These are phyloP conservation scores for Clonostachys solani DNA, from an alignment of 2,329 filamentous ascomycete species.

Conservation along the genomic window DNA sequence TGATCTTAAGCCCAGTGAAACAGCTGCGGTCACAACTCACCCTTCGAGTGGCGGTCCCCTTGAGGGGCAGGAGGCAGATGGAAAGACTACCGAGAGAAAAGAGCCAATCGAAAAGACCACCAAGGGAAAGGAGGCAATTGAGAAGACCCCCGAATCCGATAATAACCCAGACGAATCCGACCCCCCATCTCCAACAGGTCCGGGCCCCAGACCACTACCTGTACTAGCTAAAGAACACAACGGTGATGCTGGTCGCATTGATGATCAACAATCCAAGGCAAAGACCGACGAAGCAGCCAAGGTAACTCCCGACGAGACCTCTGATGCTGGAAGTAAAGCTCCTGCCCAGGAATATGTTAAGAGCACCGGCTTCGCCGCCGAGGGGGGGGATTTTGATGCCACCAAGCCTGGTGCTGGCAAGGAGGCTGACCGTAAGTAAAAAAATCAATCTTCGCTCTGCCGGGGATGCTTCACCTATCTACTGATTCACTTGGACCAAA, in stretches of 20 bases:
- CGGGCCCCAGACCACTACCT: constrained; percentile 37
- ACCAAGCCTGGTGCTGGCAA: constrained; percentile 57
- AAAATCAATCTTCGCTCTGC: constrained; percentile 26
- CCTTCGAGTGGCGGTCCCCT: no score
- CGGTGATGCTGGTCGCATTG: constrained; percentile 19
- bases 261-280: neutral
- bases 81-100: constrained; percentile 4
- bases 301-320: constrained; percentile 8
- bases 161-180: constrained; percentile 19
- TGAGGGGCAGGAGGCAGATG: neutral
- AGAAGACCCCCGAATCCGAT: constrained; percentile 31
- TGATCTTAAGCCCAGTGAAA: neutral
- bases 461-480: constrained; percentile 24
- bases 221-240: constrained; percentile 24
- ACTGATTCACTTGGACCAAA: no score
- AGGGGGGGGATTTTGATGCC: constrained; percentile 66
- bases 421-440: constrained; percentile 60
- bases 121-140: constrained; percentile 28
- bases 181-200: constrained; percentile 27
- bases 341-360: constrained; percentile 42
- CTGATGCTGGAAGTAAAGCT: neutral
- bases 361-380: constrained; percentile 53
- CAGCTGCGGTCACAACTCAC: constrained; percentile 1
- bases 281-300: constrained; percentile 14
- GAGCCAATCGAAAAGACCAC: constrained; percentile 10